A percentile compares a stretch with the other conserved stretches of the same genome.
These are phyloP conservation scores for Linnemannia schmuckeri DNA, from an alignment of 192 early-diverging fungal species.

Conservation along the genomic window DNA sequence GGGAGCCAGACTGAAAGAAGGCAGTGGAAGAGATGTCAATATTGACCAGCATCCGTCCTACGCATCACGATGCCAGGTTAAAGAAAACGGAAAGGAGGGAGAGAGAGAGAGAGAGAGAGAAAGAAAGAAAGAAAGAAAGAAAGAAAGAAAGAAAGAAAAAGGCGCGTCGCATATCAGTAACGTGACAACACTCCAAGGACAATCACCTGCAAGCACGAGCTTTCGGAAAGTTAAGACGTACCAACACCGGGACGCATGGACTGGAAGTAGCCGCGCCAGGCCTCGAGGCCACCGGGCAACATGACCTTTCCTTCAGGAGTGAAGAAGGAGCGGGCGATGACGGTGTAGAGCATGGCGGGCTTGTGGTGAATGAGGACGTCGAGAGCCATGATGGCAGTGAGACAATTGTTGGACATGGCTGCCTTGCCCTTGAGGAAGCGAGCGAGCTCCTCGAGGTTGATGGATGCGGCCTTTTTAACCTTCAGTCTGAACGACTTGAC, in stretches of 20 bases:
- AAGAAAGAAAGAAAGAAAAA: background rate
- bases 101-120: too few species aligned
- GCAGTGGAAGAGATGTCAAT: constrained; percentile 76
- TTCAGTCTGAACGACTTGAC: constrained; percentile 73
- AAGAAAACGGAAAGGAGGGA: too few species aligned
- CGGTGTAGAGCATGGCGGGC: constrained; percentile 77
- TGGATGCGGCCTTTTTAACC: constrained; percentile 72
- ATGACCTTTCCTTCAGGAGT: constrained; percentile 65
- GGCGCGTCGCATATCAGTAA: background rate
- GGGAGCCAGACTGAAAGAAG: constrained; percentile 73
- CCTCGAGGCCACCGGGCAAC: constrained; percentile 79
- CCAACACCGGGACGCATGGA: constrained; percentile 82
- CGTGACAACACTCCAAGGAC: background rate
- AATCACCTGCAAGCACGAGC: too few species aligned
- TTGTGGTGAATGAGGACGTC: constrained; percentile 88
- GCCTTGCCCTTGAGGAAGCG: constrained; percentile 65
- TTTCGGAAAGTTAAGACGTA: background rate
- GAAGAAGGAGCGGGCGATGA: constrained; percentile 91
- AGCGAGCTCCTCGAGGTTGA: constrained; percentile 71
- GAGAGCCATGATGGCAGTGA: constrained; percentile 70
- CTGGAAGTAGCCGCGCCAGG: constrained; percentile 94
- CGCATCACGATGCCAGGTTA: background rate
- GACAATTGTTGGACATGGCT: constrained; percentile 51
- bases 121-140: background rate
- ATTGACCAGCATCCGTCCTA: constrained; percentile 73